Evolutionary conservation across 306 rosid genomes (phyloP), one percentile per base, ranked within the genome.

Genomic region (Macrotyloma uniflorum): DNA sequence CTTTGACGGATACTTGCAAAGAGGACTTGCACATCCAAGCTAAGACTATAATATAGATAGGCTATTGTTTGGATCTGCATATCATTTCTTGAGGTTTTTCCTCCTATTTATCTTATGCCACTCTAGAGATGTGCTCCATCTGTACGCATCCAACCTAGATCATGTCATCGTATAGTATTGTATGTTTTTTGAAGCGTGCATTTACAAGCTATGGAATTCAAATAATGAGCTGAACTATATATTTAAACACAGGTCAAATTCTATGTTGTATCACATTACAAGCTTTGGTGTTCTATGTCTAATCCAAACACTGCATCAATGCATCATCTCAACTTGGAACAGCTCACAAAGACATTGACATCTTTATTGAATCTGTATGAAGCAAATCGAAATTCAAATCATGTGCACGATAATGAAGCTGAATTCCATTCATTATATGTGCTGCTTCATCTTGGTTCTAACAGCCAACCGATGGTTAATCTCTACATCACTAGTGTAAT

Each of bases 321-420:
- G 80, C 97, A 85, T 78, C 86, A 91, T 85, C 97, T 95, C 64
- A 92, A 90, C 87, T 68, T 82, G 97, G 97, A 95, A 75, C 98
- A 92, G 83, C 98, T 95, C 66, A 80, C 92, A 2, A 95, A 95
- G 89, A 78, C 98, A 45, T 80, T 95, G 84, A 57, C 90, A 32
- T 87, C 97, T 58, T 83, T 95, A 36, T 84, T 87, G 33, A 82
- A 84, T 83, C 78, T 95, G 67, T 95, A 95, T 40, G 93, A 89
- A 36, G 89, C 83, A 61, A 88, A 87, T 83, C 71, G 80, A 79
- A 72, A 72, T 67, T 72, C 90, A 57, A 77, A 79, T 77, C 67
- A 76, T 67, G 83, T 82, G 14, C 84, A 83, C 23, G 75, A 92
- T 73, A 89, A 92, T 67, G 97, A 95, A 89, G 92, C 97, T 9